Base-by-base conservation (phyloP, 2,329 filamentous ascomycete species). In the Fusarium sp. region DNA sequence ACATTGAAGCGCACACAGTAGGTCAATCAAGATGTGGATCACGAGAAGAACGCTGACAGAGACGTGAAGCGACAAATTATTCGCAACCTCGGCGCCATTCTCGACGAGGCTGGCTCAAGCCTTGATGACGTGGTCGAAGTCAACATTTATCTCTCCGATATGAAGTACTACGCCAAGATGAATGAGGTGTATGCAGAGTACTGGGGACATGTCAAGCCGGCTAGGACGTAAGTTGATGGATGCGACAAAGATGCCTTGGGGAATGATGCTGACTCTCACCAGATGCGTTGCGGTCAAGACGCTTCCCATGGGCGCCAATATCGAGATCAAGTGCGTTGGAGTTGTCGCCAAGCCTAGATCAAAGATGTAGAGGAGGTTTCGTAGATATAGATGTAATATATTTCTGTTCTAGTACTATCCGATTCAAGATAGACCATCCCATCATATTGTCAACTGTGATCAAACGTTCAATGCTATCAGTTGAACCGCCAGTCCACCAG, bases 111-210 rank as follows among this genome's bases (percentile, higher is more conserved):
- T 3, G 88, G 88, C 2, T 88, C 84, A 17, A 81, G 79, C 43
- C 78, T 92, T 15, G 76, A 80, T 42, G 85, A 86, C 65, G 85
- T 91, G 11, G 85, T 92, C 63, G 90, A 91, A 77, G 86, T 89
- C 49, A 86, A 84, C 63, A 86, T 92, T 63, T 92, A 90, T 77
- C 79, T 92, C 42, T 84, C 86, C 39, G 84, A 89, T 66, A 91
- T 92, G 88, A 84, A 82, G 50, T 81, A 90, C 72, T 92, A 92
- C 70, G 83, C 79, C 29, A 85, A 88, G 73, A 90, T 92, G 86
- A 92, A 92, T 72, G 82, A 82, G 66, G 83, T 88, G 23, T 92
- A 91, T 67, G 83, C 84, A 70, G 84, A 88, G 73, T 88, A 86
- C 77, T 92, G 90, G 76, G 77, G 75, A 4, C 73, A 79, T 8